These are phyloP conservation scores for sweet orange (Citrus sinensis) DNA, from an alignment of 345 rosid species.

Conservation along the genomic window DNA sequence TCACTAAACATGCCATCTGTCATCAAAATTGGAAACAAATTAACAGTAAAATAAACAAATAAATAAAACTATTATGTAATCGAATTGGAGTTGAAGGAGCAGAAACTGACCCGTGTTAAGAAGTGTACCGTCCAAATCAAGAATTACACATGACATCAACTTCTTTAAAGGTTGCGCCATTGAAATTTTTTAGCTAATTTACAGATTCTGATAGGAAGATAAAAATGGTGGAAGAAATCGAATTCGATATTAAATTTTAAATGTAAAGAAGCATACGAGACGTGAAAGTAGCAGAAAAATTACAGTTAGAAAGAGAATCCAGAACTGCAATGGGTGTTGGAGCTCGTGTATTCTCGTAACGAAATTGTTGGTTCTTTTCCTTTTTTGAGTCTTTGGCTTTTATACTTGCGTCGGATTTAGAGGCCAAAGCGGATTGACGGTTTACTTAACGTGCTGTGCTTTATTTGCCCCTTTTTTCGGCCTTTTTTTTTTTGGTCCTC, in stretches of 20 bases:
- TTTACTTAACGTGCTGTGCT: neutral
- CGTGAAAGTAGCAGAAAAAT: neutral
- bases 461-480: too few relatives aligned
- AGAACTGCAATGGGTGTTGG: neutral
- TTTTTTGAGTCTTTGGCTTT: neutral
- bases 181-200: neutral
- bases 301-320: neutral
- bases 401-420: neutral
- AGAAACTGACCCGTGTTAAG: conserved; percentile 14
- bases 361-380: neutral
- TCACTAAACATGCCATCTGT: conserved; percentile 65
- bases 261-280: neutral
- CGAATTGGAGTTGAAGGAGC: neutral
- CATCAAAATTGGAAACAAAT: conserved; percentile 1
- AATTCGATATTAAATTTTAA: neutral
- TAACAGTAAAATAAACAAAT: neutral
- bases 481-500: too few relatives aligned
- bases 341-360: neutral
- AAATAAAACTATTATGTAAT: neutral
- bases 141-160: conserved; percentile 10
- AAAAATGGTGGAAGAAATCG: neutral
- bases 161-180: conserved; percentile 5
- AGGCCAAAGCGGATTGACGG: too few relatives aligned
- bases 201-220: neutral
- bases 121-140: conserved; percentile 22